Conservation (phyloP, 225 moss, liverwort and hornwort species). For the Climacium dendroides region DNA sequence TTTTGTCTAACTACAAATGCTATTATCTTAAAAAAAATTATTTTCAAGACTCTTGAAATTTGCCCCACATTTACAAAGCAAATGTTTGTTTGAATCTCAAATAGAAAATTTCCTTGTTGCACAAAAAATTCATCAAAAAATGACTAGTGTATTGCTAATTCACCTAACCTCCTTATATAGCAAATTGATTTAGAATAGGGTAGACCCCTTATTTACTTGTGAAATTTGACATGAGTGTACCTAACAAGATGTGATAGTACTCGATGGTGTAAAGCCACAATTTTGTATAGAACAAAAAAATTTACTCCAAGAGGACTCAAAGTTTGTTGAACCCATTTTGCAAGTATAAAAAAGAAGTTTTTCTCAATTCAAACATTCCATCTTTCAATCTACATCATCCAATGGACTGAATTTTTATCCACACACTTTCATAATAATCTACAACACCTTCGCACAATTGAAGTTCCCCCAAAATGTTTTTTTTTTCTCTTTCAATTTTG, state of each 20-base stretch:
- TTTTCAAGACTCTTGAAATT: background rate
- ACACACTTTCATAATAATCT: background rate
- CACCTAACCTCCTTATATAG: background rate
- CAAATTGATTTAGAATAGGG: background rate
- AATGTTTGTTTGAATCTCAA: background rate
- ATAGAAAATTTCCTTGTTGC: background rate
- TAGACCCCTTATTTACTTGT: accelerated
- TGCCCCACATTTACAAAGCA: accelerated
- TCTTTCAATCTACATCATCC: background rate
- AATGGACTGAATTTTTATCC: background rate
- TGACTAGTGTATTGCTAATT: background rate
- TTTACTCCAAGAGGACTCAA: accelerated
- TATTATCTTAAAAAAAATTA: background rate
- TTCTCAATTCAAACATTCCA: background rate
- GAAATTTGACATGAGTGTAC: background rate
- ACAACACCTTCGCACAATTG: accelerated
- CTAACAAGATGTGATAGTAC: background rate
- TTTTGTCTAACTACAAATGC: background rate
- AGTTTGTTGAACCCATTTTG: accelerated
- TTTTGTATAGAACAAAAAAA: accelerated
- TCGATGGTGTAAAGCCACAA: accelerated
- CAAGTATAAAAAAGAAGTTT: background rate
- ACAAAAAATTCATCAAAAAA: background rate
- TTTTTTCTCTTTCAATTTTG: background rate
- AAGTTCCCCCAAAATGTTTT: no score